These are phyloP conservation scores for Talaromyces thailandensis DNA, from an alignment of 495 filamentous ascomycete species.

Conservation along the genomic window DNA sequence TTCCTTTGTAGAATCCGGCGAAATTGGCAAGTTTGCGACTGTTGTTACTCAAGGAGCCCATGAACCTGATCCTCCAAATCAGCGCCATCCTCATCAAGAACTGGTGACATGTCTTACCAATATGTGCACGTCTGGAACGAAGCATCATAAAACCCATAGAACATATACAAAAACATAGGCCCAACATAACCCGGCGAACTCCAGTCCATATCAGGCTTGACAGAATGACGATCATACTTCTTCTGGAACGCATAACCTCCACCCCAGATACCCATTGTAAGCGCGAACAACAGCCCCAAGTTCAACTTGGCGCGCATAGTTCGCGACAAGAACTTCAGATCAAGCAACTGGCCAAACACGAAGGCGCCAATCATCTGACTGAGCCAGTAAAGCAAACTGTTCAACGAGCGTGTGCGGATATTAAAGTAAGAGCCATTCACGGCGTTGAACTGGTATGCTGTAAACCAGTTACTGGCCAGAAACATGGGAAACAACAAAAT, in stretches of 20 bases:
- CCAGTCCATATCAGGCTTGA: conserved; percentile 27
- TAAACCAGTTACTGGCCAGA: conserved; percentile 44
- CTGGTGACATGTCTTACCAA: conserved; percentile 49
- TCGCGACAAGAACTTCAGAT: conserved; percentile 54
- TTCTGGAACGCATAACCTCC: conserved; percentile 76
- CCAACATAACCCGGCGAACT: conserved; percentile 70
- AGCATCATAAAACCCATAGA: conserved; percentile 87
- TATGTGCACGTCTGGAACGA: conserved; percentile 81
- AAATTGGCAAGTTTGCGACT: conserved; percentile 87
- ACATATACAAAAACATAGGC: conserved; percentile 87
- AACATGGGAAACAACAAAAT: conserved; percentile 84
- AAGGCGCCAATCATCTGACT: conserved; percentile 82
- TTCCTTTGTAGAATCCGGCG: conserved; percentile 93
- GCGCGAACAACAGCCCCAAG: conserved; percentile 54
- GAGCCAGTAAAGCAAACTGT: conserved; percentile 78
- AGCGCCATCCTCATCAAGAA: background rate
- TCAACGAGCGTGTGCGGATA: conserved; percentile 73
- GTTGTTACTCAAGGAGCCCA: conserved; percentile 89
- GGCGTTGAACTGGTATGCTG: conserved; percentile 41
- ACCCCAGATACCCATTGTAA: conserved; percentile 82
- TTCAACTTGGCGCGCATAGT: conserved; percentile 66
- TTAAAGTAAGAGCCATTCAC: conserved; percentile 64
- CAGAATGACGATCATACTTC: conserved; percentile 46
- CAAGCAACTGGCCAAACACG: conserved; percentile 67
- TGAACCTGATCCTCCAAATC: conserved; percentile 50